Percentiles rank a stretch among this genome's conserved stretches.
Conservation (phyloP, 73 alveolate genomes). For the Paramecium primaurelia region DNA sequence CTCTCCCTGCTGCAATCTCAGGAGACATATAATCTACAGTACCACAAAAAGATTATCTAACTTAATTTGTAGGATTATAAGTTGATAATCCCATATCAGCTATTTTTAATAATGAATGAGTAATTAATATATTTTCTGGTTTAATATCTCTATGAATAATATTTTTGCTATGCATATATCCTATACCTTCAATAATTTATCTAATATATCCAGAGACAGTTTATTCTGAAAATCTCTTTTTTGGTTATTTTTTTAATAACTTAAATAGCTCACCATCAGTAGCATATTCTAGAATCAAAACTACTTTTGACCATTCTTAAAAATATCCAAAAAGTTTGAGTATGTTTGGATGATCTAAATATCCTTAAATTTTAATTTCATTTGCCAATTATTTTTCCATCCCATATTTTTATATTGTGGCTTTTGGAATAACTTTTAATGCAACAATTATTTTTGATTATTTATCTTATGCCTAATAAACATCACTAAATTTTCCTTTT, state of each 20-base stretch:
- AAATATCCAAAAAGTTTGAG: conserved; percentile 88
- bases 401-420: conserved; percentile 75
- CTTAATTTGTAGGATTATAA: conserved; percentile 63
- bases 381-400: conserved; percentile 88
- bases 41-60: conserved; percentile 90
- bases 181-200: conserved; percentile 60
- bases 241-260: conserved; percentile 62
- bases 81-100: conserved; percentile 59
- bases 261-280: conserved; percentile 92
- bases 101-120: conserved; percentile 35
- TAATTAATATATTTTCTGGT: conserved; percentile 68
- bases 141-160: conserved; percentile 73
- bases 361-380: conserved; percentile 92
- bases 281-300: conserved; percentile 91
- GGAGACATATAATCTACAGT: conserved; percentile 96
- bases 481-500: conserved; percentile 85
- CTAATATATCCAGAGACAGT: conserved; percentile 59
- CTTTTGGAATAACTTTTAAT: conserved; percentile 82
- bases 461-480: conserved; percentile 79
- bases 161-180: conserved; percentile 62
- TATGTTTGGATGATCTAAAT: conserved; percentile 86
- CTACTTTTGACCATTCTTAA: conserved; percentile 91
- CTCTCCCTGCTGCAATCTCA: conserved; percentile 81
- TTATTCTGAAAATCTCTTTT: conserved; percentile 56
- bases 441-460: conserved; percentile 87